Evolutionary conservation across 1,284 basidiomycete species (phyloP).

Genomic region (Ceratobasidium sp.): DNA sequence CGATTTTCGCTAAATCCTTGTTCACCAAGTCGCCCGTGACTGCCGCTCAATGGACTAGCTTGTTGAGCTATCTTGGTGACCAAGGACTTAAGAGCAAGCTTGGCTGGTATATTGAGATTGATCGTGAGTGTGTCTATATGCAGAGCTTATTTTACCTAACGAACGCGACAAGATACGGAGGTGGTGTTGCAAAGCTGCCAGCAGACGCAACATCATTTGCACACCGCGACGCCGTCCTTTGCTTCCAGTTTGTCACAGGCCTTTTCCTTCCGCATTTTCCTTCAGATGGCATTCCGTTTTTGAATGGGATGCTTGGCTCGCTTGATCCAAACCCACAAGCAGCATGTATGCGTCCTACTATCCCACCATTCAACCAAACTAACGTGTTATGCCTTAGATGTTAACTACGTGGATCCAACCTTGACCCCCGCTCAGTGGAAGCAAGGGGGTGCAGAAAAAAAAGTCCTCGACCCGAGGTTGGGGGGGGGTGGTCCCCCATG

Average conservation of each 20-base stretch:
- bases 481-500: too few species aligned
- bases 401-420: conserved; percentile 50
- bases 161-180: conserved; percentile 47
- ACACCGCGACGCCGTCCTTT: conserved; percentile 53
- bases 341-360: conserved; percentile 40
- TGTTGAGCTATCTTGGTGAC: conserved; percentile 41
- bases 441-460: conserved; percentile 40
- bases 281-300: conserved; percentile 52
- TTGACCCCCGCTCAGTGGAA: conserved; percentile 47
- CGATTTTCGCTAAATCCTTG: conserved; percentile 26
- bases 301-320: conserved; percentile 51
- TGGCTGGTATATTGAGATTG: conserved; percentile 47
- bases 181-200: conserved; percentile 50
- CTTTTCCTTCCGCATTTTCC: conserved; percentile 53
- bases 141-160: not conserved
- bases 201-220: conserved; percentile 52
- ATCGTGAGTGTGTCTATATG: conserved; percentile 27
- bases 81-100: conserved; percentile 21
- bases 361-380: not conserved
- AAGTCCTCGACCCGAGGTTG: too few species aligned
- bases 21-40: conserved; percentile 38
- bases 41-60: conserved; percentile 42
- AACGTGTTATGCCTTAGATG: conserved; percentile 30
- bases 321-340: conserved; percentile 42
- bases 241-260: conserved; percentile 54